A percentile compares a stretch with the other conserved stretches of the same genome.
phyloP scores from a whole-genome alignment of 306 rosid genomes.

The Vigna hirtella region DNA sequence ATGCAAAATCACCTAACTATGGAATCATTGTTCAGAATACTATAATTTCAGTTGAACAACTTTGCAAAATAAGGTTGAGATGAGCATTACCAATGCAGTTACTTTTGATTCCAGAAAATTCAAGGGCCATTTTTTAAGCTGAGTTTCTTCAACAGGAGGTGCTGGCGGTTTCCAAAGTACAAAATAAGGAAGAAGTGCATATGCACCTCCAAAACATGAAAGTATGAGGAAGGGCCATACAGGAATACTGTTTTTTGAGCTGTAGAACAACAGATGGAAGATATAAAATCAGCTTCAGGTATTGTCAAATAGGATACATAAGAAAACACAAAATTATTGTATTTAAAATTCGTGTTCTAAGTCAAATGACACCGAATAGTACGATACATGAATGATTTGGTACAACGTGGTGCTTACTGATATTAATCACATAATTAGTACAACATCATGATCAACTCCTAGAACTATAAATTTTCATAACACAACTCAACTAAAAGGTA shows the following conservation, averaged over 20 bases:
- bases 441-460: too few relatives aligned
- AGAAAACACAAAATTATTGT: constrained; percentile 6
- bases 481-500: not conserved
- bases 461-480: too few relatives aligned
- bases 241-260: constrained; percentile 78
- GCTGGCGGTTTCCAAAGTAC: constrained; percentile 96
- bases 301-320: constrained; percentile 11
- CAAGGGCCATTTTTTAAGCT: constrained; percentile 82
- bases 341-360: not conserved
- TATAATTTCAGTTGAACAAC: constrained; percentile 5
- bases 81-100: constrained; percentile 70
- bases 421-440: too few relatives aligned
- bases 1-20: constrained; percentile 22
- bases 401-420: too few relatives aligned
- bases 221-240: constrained; percentile 86
- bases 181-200: constrained; percentile 93
- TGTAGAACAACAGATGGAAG: constrained; percentile 49
- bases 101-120: constrained; percentile 87
- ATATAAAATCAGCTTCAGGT: constrained; percentile 36
- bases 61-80: constrained; percentile 25
- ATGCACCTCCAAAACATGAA: constrained; percentile 79
- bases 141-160: constrained; percentile 73
- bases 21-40: constrained; percentile 26
- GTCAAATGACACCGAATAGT: not conserved
- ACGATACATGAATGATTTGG: not conserved